Percentiles rank a stretch among this genome's conserved stretches.
These are phyloP conservation scores for Globisporangium barbulae DNA, from an alignment of 352 stramenopile species.

Conservation along the genomic window DNA sequence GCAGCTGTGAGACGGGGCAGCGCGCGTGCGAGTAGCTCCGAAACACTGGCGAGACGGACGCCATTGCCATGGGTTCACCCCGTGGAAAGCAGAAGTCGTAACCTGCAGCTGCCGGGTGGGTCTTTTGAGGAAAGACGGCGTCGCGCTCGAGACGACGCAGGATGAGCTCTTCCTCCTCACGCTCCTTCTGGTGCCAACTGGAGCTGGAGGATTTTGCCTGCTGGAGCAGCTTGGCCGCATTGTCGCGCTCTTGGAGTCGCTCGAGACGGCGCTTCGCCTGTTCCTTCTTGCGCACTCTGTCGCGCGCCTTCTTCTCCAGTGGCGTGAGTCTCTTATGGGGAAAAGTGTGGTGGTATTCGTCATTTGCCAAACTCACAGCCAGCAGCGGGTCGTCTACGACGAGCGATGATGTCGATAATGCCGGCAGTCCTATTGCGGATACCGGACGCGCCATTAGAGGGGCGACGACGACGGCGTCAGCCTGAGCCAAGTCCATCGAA, in stretches of 20 bases:
- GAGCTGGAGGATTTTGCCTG: constrained; percentile 25
- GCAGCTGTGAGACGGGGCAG: constrained; percentile 34
- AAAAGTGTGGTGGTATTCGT: too few species aligned
- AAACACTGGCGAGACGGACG: constrained; percentile 48
- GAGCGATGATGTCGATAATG: not conserved
- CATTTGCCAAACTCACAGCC: not conserved
- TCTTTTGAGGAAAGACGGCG: constrained; percentile 43
- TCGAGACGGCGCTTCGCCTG: constrained; percentile 41
- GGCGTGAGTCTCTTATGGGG: constrained; percentile 31
- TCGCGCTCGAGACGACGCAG: constrained; percentile 63
- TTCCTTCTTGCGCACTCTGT: constrained; percentile 47
- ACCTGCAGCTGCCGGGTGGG: constrained; percentile 47
- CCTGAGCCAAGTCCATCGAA: constrained; percentile 1
- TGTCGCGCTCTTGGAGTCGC: constrained; percentile 28
- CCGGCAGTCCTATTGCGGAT: not conserved
- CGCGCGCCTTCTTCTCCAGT: constrained; percentile 47
- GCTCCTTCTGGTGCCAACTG: constrained; percentile 44
- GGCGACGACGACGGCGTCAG: not conserved
- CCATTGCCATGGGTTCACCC: constrained; percentile 5
- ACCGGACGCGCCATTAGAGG: not conserved
- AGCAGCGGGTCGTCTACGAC: not conserved
- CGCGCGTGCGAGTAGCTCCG: constrained; percentile 42
- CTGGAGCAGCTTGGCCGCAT: constrained; percentile 26
- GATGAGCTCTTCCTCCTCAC: constrained; percentile 63
- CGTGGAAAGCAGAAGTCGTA: constrained; percentile 34